These are phyloP conservation scores for Sistotremastrum niveocremeum DNA, from an alignment of 768 basidiomycete genomes.

Conservation along the genomic window DNA sequence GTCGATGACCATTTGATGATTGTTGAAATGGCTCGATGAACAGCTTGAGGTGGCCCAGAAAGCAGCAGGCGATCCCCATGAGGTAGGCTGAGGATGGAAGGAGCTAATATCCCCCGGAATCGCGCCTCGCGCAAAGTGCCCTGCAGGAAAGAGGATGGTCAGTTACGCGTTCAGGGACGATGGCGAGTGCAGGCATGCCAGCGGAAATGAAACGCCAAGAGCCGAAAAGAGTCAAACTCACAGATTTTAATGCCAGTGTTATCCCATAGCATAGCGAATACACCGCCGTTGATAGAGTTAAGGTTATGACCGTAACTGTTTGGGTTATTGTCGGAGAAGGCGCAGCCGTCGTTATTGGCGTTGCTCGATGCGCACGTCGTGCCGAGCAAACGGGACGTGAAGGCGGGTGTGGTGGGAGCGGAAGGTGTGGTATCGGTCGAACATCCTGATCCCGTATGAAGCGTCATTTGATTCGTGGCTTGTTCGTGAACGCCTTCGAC, in stretches of 20 bases:
- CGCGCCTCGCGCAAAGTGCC: conserved; percentile 24
- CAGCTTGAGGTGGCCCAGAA: conserved; percentile 23
- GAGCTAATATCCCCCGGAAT: conserved; percentile 24
- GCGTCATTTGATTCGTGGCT: conserved; percentile 27
- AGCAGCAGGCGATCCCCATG: conserved; percentile 29
- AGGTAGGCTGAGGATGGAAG: conserved; percentile 23
- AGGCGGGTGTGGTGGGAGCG: conserved; percentile 6
- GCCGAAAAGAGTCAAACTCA: conserved; percentile 7
- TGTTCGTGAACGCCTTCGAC: conserved; percentile 31
- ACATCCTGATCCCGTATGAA: conserved; percentile 28
- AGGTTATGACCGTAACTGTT: conserved; percentile 28
- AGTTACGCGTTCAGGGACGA: conserved; percentile 3
- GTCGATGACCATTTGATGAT: conserved; percentile 27
- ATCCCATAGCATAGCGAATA: conserved; percentile 28
- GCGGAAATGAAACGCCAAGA: not conserved
- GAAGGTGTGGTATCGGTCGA: conserved; percentile 16
- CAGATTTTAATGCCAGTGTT: conserved; percentile 31
- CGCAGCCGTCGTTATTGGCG: conserved; percentile 28
- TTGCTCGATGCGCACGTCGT: conserved; percentile 19
- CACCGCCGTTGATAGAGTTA: conserved; percentile 30
- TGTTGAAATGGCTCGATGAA: conserved; percentile 22
- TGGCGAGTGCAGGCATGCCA: not conserved
- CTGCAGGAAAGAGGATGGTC: too few species aligned
- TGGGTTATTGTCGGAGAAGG: conserved; percentile 19
- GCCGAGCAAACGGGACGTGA: conserved; percentile 16